Evolutionary conservation across 2,329 filamentous ascomycete species (phyloP).

Genomic region (Basipetospora chlamydospora): DNA sequence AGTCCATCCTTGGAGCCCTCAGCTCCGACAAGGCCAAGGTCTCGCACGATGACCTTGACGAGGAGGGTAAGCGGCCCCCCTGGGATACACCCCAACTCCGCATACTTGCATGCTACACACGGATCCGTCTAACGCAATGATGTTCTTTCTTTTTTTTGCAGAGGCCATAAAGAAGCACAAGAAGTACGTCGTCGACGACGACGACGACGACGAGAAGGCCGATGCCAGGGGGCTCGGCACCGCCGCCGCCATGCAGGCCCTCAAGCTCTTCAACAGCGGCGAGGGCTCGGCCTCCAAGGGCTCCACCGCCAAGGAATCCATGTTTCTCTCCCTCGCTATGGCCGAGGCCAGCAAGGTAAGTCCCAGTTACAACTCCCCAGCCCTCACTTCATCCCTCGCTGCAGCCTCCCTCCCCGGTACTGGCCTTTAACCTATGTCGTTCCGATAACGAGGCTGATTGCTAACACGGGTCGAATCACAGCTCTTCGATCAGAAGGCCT

Average conservation of each 20-base stretch:
- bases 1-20: slow-evolving; percentile 29
- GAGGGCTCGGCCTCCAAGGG: slow-evolving; percentile 20
- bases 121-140: too few species aligned
- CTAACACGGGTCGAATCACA: slow-evolving; percentile 14
- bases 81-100: too few species aligned
- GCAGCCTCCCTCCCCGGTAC: background rate
- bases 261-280: slow-evolving; percentile 62
- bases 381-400: background rate
- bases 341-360: slow-evolving; percentile 65
- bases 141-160: too few species aligned
- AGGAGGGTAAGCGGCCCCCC: slow-evolving; percentile 27
- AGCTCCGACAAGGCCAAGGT: slow-evolving; percentile 33
- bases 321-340: slow-evolving; percentile 78
- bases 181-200: slow-evolving; percentile 48
- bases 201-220: slow-evolving; percentile 29
- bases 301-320: slow-evolving; percentile 44
- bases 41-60: slow-evolving; percentile 31
- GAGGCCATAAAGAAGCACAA: slow-evolving; percentile 64
- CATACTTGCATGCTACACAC: too few species aligned
- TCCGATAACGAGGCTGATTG: background rate
- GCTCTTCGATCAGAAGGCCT: slow-evolving; percentile 46
- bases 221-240: slow-evolving; percentile 44
- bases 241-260: slow-evolving; percentile 66
- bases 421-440: too few species aligned
- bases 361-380: background rate